phyloP scores from a whole-genome alignment of 106 monocot genomes.

The Allium fistulosum region DNA sequence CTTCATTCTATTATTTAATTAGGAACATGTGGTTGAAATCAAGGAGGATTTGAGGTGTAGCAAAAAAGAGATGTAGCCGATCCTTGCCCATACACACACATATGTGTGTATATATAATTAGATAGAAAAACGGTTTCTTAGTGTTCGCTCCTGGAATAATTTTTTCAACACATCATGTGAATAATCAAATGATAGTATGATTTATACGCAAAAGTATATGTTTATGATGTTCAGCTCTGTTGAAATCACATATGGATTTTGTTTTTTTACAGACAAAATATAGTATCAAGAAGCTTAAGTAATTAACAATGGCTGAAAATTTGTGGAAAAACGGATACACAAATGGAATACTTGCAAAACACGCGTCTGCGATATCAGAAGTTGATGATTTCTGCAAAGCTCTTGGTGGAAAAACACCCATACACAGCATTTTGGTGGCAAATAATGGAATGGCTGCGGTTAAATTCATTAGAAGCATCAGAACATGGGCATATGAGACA shows the following conservation, averaged over 20 bases:
- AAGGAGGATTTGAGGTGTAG: too few relatives aligned
- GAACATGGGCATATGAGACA: constrained; percentile 89
- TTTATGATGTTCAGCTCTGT: constrained; percentile 1
- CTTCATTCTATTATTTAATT: too few relatives aligned
- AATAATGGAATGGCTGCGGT: constrained; percentile 99
- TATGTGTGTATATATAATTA: background rate
- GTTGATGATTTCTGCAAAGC: constrained; percentile 81
- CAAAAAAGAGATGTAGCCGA: too few relatives aligned
- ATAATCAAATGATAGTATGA: background rate
- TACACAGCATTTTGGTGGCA: constrained; percentile 93
- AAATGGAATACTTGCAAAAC: constrained; percentile 30
- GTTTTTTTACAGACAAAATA: constrained; percentile 16
- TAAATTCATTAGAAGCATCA: constrained; percentile 89
- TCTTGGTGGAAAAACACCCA: constrained; percentile 80
- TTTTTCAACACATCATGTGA: background rate
- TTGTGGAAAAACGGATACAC: constrained; percentile 28
- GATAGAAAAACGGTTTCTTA: background rate
- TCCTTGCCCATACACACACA: too few relatives aligned
- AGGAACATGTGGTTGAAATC: too few relatives aligned
- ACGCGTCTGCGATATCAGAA: constrained; percentile 45
- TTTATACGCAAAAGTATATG: too few relatives aligned
- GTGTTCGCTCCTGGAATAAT: background rate
- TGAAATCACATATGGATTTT: background rate
- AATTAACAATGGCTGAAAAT: constrained; percentile 46
- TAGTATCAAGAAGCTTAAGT: constrained; percentile 8